A percentile compares a stretch with the other conserved stretches of the same genome.
Conservation (phyloP, 2,329 filamentous ascomycete species). For the Botrytis paeoniae region DNA sequence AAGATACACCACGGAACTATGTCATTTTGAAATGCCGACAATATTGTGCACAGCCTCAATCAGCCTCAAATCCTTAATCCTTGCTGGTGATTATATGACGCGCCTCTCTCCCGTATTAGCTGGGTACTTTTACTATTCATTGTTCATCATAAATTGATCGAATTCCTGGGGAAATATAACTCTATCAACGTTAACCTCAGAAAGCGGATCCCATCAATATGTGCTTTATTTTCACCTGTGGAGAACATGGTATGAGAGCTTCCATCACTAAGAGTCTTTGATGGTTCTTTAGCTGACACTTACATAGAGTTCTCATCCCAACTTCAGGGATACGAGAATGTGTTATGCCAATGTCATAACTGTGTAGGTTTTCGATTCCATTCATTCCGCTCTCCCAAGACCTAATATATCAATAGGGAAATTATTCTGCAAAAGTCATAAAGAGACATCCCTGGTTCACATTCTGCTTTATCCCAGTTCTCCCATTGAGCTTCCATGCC, state of each 20-base stretch:
- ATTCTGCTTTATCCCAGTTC: constrained; percentile 72
- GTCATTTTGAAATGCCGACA: neutral
- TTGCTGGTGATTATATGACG: constrained; percentile 8
- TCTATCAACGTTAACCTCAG: constrained; percentile 3
- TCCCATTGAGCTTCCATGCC: constrained; percentile 66
- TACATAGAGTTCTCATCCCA: constrained; percentile 36
- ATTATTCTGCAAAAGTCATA: constrained; percentile 58
- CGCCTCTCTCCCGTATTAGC: neutral
- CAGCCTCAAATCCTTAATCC: constrained; percentile 15
- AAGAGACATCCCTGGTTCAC: constrained; percentile 73
- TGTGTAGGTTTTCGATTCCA: constrained; percentile 42
- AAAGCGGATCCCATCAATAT: constrained; percentile 15
- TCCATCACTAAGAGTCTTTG: neutral
- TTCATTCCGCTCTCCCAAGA: neutral
- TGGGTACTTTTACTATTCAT: neutral
- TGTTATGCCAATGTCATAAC: constrained; percentile 62
- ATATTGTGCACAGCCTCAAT: neutral
- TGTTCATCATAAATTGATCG: constrained; percentile 1
- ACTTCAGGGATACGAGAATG: constrained; percentile 55
- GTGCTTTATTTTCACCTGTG: constrained; percentile 31
- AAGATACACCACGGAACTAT: neutral
- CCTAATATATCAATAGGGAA: constrained; percentile 43
- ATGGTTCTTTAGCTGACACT: constrained; percentile 22
- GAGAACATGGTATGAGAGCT: constrained; percentile 36
- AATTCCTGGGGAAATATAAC: constrained; percentile 1